phyloP scores from a whole-genome alignment of 805 yeast species.

The Wickerhamomyces queroliae region DNA sequence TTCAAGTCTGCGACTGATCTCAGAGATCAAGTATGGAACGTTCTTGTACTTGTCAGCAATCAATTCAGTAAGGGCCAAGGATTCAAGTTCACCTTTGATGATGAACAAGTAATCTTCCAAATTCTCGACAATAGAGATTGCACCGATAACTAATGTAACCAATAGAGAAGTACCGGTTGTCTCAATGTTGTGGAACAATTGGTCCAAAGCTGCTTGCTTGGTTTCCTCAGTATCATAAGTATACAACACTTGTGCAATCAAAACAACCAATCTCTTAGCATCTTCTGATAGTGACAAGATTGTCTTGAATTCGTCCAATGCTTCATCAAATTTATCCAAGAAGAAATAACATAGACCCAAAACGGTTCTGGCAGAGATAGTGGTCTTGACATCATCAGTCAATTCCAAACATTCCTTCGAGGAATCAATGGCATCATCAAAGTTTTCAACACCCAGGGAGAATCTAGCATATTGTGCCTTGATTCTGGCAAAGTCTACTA shows the following conservation, averaged over 20 bases:
- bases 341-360: constrained; percentile 73
- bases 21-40: constrained; percentile 54
- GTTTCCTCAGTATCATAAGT: constrained; percentile 74
- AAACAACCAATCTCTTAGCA: constrained; percentile 59
- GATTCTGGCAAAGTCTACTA: constrained; percentile 49
- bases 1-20: constrained; percentile 39
- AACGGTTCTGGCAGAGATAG: constrained; percentile 57
- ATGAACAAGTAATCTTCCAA: constrained; percentile 55
- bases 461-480: constrained; percentile 72
- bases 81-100: constrained; percentile 57
- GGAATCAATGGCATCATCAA: constrained; percentile 51
- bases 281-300: constrained; percentile 54
- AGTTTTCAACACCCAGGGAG: constrained; percentile 53
- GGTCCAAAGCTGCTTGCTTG: constrained; percentile 79
- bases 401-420: constrained; percentile 51
- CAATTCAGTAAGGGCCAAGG: constrained; percentile 40
- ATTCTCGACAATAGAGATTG: constrained; percentile 64
- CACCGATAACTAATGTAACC: constrained; percentile 72
- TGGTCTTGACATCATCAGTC: constrained; percentile 29
- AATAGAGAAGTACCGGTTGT: constrained; percentile 59
- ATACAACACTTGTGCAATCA: constrained; percentile 75
- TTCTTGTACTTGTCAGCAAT: constrained; percentile 44
- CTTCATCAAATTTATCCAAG: constrained; percentile 50
- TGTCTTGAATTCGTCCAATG: constrained; percentile 60
- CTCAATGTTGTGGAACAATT: constrained; percentile 61